phyloP scores from a whole-genome alignment of 2,329 filamentous ascomycete genomes.

The Scytalidium lignicola region DNA sequence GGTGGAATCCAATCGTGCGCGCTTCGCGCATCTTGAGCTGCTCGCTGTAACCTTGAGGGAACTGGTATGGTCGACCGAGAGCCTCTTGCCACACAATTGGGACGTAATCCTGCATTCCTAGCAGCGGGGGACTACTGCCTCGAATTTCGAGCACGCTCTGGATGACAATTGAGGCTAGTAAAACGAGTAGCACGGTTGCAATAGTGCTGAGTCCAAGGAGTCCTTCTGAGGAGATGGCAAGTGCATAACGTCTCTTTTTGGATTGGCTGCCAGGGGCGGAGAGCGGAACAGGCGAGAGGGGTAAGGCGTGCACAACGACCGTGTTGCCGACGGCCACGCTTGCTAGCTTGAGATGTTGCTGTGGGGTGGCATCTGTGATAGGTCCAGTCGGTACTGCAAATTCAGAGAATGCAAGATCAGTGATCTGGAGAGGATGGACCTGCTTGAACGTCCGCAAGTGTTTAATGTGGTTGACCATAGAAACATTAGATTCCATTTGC shows the following conservation, averaged over 20 bases:
- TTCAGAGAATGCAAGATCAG: conserved; percentile 52
- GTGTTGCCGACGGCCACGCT: conserved; percentile 28
- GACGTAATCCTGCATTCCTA: conserved; percentile 20
- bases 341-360: conserved; percentile 26
- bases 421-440: conserved; percentile 54
- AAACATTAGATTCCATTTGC: conserved; percentile 38
- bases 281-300: conserved; percentile 26
- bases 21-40: neutral
- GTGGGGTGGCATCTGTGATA: conserved; percentile 22
- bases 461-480: conserved; percentile 47
- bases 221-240: conserved; percentile 23
- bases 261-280: conserved; percentile 23
- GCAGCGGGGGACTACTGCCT: conserved; percentile 16
- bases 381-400: conserved; percentile 21
- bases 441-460: conserved; percentile 48
- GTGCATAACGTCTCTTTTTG: conserved; percentile 25
- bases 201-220: conserved; percentile 16
- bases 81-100: conserved; percentile 19
- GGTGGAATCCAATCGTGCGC: neutral
- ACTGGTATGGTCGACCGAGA: conserved; percentile 19
- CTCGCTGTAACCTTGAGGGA: conserved; percentile 7
- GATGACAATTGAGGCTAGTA: conserved; percentile 19
- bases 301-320: conserved; percentile 29
- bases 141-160: conserved; percentile 26
- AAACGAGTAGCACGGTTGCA: conserved; percentile 16